Evolutionary conservation across 2,329 filamentous ascomycete genomes (phyloP), one percentile per base, ranked within the genome.

Genomic region (Botrytis hyacinthi): DNA sequence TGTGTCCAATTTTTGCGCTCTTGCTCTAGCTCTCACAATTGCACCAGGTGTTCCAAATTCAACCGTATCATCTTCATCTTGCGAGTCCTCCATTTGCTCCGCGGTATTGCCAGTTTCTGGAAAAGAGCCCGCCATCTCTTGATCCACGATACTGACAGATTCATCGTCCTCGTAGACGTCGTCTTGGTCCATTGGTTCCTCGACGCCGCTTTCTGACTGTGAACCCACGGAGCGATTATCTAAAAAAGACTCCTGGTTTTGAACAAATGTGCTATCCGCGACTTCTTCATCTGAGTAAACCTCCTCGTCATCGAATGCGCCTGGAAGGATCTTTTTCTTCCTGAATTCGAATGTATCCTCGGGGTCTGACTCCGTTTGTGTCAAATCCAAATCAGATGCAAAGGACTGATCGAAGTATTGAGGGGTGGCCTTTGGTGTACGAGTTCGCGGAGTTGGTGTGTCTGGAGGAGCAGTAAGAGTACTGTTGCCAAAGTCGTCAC

Each of bases 211-310:
- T 77, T 85, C 85, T 83, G 87, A 89, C 85, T 87, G 86, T 84
- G 91, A 92, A 92, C 91, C 92, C 90, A 91, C 92, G 90, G 92
- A 95, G 91, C 92, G 91, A 86, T 91, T 88, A 89, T 91, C 93
- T 93, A 95, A 95, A 95, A 96, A 95, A 95, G 93, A 93, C 88
- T 90, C 86, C 78, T 83, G 82, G 70, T 84, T 81, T 79, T 83
- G 76, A 82, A 83, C 74, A 81, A 75, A 74, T 73, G 76, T 72
- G 54, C 76, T 81, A 75, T 87, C 83, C 79, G 85, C 84, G 73
- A 83, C 82, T 40, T 90, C 88, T 72, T 90, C 88, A 73, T 84
- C 83, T 35, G 90, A 88, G 72, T 87, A 86, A 62, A 86, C 79
- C 51, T 85, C 85, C 44, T 85, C 84, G 68, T 89, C 86, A 51